These are phyloP conservation scores for Aspergillus pseudotamarii DNA, from an alignment of 2,329 filamentous ascomycete species.

Conservation along the genomic window DNA sequence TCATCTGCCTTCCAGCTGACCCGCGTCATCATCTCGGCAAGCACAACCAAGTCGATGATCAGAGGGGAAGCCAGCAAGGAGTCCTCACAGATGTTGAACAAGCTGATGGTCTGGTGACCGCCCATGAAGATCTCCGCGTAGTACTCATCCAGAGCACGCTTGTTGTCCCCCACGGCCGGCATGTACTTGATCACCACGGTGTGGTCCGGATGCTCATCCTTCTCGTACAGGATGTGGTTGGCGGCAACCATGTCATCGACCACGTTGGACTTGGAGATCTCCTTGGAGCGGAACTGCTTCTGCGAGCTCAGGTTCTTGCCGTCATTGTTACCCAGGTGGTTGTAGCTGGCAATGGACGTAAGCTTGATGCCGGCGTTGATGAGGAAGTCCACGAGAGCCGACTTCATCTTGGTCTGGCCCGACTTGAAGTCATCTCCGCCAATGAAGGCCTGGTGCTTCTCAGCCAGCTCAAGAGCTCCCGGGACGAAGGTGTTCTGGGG, in stretches of 20 bases:
- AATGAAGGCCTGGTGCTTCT: slow-evolving; percentile 85
- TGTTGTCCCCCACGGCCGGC: slow-evolving; percentile 98
- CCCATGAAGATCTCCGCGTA: slow-evolving; percentile 99
- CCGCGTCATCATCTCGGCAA: slow-evolving; percentile 98
- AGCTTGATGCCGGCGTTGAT: slow-evolving; percentile 99
- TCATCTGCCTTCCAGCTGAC: slow-evolving; percentile 81
- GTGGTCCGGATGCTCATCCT: slow-evolving; percentile 95
- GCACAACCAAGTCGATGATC: slow-evolving; percentile 92
- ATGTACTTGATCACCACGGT: slow-evolving; percentile 99
- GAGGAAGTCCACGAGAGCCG: slow-evolving; percentile 94
- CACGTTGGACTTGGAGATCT: slow-evolving; percentile 99
- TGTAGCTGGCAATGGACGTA: slow-evolving; percentile 98
- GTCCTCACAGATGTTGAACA: slow-evolving; percentile 99
- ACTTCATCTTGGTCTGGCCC: slow-evolving; percentile 99
- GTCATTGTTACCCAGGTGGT: slow-evolving; percentile 99
- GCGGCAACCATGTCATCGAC: slow-evolving; percentile 99
- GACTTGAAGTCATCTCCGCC: slow-evolving; percentile 99
- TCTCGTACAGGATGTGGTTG: slow-evolving; percentile 85
- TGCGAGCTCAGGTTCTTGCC: slow-evolving; percentile 98
- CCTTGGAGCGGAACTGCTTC: slow-evolving; percentile 98
- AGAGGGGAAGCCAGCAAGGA: slow-evolving; percentile 92
- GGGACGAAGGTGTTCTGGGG: slow-evolving; percentile 99
- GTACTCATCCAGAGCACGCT: slow-evolving; percentile 98
- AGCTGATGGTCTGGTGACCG: slow-evolving; percentile 94
- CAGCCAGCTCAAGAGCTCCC: slow-evolving; percentile 84